phyloP scores from a whole-genome alignment of 148 eudicot species.

The Fallopia convolvulus region DNA sequence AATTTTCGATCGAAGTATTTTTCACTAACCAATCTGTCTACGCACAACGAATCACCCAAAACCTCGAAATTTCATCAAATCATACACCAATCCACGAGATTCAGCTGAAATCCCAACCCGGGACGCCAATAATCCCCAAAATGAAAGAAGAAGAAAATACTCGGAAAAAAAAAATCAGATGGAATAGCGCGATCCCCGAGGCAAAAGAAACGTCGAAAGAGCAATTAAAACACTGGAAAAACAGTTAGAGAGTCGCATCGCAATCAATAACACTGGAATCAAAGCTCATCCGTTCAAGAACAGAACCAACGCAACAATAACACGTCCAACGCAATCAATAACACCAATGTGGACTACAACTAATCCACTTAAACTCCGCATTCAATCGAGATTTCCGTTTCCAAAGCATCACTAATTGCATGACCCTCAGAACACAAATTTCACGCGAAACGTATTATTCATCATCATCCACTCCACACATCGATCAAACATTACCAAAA shows the following conservation, averaged over 20 bases:
- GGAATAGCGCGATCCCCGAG: neutral
- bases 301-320: neutral
- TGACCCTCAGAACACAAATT: neutral
- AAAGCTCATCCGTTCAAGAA: conserved; percentile 1
- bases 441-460: neutral
- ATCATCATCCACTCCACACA: neutral
- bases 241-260: conserved; percentile 9
- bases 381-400: neutral
- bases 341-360: neutral
- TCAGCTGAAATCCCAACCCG: conserved; percentile 2
- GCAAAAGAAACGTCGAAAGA: neutral
- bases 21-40: neutral
- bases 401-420: conserved; percentile 9
- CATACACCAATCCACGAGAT: neutral
- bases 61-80: neutral
- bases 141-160: neutral
- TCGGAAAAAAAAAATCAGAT: neutral
- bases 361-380: neutral
- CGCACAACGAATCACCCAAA: neutral
- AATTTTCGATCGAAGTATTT: neutral
- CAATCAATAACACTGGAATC: neutral
- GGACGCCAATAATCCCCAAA: neutral
- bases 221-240: conserved; percentile 6
- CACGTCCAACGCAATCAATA: conserved; percentile 9
- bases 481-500: conserved; percentile 2